phyloP scores from a whole-genome alignment of 2,329 filamentous ascomycete species.

The Aspergillus fumigatus region DNA sequence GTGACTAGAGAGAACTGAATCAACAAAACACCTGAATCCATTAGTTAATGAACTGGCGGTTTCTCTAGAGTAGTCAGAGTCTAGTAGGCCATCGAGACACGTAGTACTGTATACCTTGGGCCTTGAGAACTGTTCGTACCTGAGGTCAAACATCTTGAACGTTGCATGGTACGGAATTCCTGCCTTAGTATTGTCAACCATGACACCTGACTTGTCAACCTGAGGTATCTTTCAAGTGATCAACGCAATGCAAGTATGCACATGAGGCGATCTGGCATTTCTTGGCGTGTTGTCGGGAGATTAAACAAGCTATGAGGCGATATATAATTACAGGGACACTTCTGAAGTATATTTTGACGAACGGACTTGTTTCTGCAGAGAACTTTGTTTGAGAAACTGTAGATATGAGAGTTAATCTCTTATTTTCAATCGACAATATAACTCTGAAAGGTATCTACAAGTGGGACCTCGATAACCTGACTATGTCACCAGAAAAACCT shows the following conservation, averaged over 20 bases:
- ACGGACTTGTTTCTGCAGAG: not conserved
- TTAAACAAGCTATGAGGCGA: slow-evolving; percentile 8
- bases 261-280: slow-evolving; percentile 32
- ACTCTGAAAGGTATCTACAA: not conserved
- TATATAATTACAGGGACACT: too few relatives aligned
- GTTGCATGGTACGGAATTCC: not conserved
- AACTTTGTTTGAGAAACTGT: not conserved
- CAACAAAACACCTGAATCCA: not conserved
- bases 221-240: slow-evolving; percentile 1
- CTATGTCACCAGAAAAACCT: not conserved
- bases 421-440: not conserved
- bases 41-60: not conserved
- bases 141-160: too few relatives aligned
- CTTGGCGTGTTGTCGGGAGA: slow-evolving; percentile 23
- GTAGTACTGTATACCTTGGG: too few relatives aligned
- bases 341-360: not conserved
- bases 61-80: not conserved
- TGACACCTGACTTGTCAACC: not conserved
- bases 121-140: too few relatives aligned
- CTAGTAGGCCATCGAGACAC: not conserved
- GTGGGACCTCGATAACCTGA: not conserved
- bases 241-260: not conserved
- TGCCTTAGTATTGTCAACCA: not conserved
- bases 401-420: not conserved
- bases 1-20: slow-evolving; percentile 3